A percentile compares a stretch with the other conserved stretches of the same genome.
These are phyloP conservation scores for Aleurites moluccanus DNA, from an alignment of 441 rosid species.

Conservation along the genomic window DNA sequence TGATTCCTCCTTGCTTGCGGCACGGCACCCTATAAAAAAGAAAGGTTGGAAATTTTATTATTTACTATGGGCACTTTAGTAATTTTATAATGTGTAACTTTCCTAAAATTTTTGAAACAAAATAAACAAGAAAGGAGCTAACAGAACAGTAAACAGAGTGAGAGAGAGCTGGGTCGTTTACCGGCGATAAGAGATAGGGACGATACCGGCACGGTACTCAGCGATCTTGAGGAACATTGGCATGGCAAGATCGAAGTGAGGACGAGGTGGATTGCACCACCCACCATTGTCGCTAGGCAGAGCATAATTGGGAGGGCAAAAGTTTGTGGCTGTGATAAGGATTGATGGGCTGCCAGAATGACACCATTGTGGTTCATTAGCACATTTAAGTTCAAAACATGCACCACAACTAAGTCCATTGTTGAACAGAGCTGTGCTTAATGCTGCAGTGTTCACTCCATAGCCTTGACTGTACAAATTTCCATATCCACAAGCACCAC, in stretches of 20 bases:
- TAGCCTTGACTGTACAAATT: slow-evolving; percentile 87
- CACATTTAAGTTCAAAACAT: slow-evolving; percentile 80
- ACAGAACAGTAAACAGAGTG: not conserved
- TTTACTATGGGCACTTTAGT: not conserved
- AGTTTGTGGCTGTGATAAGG: slow-evolving; percentile 76
- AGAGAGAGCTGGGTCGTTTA: slow-evolving; percentile 13
- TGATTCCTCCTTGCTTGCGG: slow-evolving; percentile 47
- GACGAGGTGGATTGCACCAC: slow-evolving; percentile 91
- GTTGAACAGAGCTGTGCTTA: slow-evolving; percentile 90
- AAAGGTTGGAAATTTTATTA: not conserved
- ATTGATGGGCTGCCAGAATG: slow-evolving; percentile 80
- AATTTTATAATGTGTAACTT: not conserved
- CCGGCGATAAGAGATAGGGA: slow-evolving; percentile 85
- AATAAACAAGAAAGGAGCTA: not conserved
- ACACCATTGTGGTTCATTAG: slow-evolving; percentile 76
- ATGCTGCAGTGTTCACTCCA: slow-evolving; percentile 82
- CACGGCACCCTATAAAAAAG: slow-evolving; percentile 42
- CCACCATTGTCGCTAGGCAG: slow-evolving; percentile 75
- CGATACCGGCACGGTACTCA: slow-evolving; percentile 79
- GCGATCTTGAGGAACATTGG: slow-evolving; percentile 88
- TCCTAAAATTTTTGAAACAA: not conserved
- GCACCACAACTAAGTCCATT: slow-evolving; percentile 75
- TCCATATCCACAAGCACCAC: slow-evolving; percentile 87
- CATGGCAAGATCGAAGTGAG: slow-evolving; percentile 90
- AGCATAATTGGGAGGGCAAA: slow-evolving; percentile 82